These are phyloP conservation scores for Pyracantha coccinea DNA, from an alignment of 331 rosid species.

Conservation along the genomic window DNA sequence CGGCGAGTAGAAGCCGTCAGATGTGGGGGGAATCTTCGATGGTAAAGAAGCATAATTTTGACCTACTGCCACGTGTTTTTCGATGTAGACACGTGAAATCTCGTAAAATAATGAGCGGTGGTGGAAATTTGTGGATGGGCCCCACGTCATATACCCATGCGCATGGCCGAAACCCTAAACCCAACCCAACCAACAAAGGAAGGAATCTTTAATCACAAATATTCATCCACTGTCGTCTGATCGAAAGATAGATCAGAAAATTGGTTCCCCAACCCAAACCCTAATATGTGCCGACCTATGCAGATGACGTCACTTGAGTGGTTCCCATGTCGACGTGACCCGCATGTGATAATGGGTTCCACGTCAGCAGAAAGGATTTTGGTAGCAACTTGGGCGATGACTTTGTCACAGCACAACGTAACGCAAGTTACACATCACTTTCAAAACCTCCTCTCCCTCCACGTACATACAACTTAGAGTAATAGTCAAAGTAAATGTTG, in stretches of 20 bases:
- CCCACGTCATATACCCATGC: constrained; percentile 4
- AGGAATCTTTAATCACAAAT: not conserved
- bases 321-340: constrained; percentile 12
- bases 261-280: not conserved
- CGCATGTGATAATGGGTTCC: constrained; percentile 11
- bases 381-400: not conserved
- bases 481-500: not conserved
- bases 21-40: constrained; percentile 3
- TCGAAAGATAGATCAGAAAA: not conserved
- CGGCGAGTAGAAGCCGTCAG: constrained; percentile 20
- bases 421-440: not conserved
- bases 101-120: not conserved
- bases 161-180: not conserved
- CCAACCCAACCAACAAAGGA: constrained; percentile 8
- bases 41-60: not conserved
- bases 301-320: constrained; percentile 6
- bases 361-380: not conserved
- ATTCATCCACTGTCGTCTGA: constrained; percentile 2
- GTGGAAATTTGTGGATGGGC: constrained; percentile 1
- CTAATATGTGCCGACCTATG: not conserved
- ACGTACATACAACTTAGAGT: not conserved
- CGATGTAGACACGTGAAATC: not conserved
- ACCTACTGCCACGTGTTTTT: not conserved
- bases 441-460: not conserved
- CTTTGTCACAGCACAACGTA: not conserved